Evolutionary conservation across 495 filamentous ascomycete genomes (phyloP).

Genomic region (Trichoderma virens): DNA sequence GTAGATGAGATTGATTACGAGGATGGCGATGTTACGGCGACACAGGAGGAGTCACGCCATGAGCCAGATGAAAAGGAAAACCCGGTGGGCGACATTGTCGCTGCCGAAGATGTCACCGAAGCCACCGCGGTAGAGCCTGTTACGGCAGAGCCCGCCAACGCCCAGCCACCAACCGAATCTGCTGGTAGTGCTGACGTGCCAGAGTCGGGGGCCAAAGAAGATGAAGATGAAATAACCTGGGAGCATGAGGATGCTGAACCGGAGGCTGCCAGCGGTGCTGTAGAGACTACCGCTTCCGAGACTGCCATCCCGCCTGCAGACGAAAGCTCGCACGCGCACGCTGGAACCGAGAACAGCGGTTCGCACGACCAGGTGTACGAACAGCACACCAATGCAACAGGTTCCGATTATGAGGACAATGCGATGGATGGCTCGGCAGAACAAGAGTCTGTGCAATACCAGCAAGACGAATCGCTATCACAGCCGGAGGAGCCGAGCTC

Average conservation of each 20-base stretch:
- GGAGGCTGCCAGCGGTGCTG: background rate
- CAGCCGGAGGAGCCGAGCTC: background rate
- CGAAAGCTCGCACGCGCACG: background rate
- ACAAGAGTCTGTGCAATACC: background rate
- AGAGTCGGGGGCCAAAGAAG: slow-evolving; percentile 27
- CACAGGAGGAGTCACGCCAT: background rate
- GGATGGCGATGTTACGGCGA: slow-evolving; percentile 13
- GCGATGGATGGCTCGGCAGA: background rate
- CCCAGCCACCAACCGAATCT: background rate
- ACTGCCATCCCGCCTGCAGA: background rate
- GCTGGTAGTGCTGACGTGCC: background rate
- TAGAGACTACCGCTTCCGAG: background rate
- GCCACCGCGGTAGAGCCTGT: background rate
- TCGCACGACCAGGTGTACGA: background rate
- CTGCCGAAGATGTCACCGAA: background rate
- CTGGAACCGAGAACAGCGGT: background rate
- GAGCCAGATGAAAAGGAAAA: background rate
- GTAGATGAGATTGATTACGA: slow-evolving; percentile 20
- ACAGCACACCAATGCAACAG: background rate
- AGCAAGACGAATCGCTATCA: background rate
- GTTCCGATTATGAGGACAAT: background rate
- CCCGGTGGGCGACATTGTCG: background rate
- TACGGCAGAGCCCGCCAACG: no score
- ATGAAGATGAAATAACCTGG: slow-evolving; percentile 25
- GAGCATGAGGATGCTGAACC: slow-evolving; percentile 35